Conservation (phyloP, 306 rosid genomes). For the Cicer judaicum region DNA sequence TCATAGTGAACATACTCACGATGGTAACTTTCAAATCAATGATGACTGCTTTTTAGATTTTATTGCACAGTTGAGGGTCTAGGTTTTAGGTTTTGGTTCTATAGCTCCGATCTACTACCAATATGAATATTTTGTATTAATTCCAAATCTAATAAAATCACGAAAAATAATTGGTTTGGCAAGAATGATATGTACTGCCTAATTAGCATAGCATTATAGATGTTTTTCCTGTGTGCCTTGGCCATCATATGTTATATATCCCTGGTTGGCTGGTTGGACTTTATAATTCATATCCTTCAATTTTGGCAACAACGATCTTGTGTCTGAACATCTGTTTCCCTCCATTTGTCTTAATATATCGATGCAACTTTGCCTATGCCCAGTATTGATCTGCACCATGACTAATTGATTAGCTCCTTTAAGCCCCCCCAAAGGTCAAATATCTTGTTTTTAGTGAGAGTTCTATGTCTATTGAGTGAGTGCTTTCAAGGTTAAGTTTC, state of each 20-base stretch:
- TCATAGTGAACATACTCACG: neutral
- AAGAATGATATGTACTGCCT: neutral
- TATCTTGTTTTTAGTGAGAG: slow-evolving; percentile 5
- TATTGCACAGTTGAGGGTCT: neutral
- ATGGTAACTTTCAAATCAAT: neutral
- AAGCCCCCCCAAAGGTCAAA: neutral
- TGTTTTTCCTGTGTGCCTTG: slow-evolving; percentile 4
- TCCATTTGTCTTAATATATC: neutral
- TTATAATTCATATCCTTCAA: slow-evolving; percentile 12
- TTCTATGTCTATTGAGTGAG: slow-evolving; percentile 6
- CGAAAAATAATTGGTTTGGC: neutral
- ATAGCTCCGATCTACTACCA: neutral
- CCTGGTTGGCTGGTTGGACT: neutral
- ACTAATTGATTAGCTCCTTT: slow-evolving; percentile 17
- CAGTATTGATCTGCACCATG: slow-evolving; percentile 14
- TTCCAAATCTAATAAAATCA: slow-evolving; percentile 22
- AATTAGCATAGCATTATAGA: neutral
- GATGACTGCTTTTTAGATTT: neutral
- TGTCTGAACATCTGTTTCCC: slow-evolving; percentile 11
- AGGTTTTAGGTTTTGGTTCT: slow-evolving; percentile 12
- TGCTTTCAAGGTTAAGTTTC: slow-evolving; percentile 2
- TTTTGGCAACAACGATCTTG: neutral
- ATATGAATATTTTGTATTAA: slow-evolving; percentile 12
- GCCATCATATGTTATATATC: neutral
- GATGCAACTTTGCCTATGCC: neutral